A percentile compares a stretch with the other conserved stretches of the same genome.
Evolutionary conservation across 208 protist genomes (phyloP).

Genomic region (Borovskyia barvae): DNA sequence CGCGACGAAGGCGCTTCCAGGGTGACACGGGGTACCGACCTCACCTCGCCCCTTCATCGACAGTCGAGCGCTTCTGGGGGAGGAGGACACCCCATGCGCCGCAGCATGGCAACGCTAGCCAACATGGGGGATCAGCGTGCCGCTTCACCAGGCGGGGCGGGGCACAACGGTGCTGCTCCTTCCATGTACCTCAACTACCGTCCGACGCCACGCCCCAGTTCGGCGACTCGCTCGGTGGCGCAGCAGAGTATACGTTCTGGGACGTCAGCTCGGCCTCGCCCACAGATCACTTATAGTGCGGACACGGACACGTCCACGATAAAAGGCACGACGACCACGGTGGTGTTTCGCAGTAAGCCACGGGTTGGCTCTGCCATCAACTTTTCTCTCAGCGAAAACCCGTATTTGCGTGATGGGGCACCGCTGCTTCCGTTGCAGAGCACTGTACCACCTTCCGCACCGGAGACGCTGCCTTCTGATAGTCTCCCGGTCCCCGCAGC

Average conservation of each 20-base stretch:
- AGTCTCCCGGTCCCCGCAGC: too few relatives aligned
- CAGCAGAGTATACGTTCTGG: constrained; percentile 31
- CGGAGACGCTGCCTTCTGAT: too few relatives aligned
- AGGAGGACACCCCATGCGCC: constrained; percentile 1
- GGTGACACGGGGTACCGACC: too few relatives aligned
- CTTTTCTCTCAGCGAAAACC: neutral
- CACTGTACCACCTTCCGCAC: too few relatives aligned
- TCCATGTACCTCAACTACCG: neutral
- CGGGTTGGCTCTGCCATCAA: neutral
- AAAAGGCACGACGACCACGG: constrained; percentile 65
- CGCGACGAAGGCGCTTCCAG: too few relatives aligned
- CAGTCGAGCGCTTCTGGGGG: neutral
- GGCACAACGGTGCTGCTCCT: neutral
- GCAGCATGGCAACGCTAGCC: neutral
- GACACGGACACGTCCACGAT: constrained; percentile 37
- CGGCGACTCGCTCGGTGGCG: constrained; percentile 28
- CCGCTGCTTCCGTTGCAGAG: constrained; percentile 2
- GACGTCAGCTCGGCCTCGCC: constrained; percentile 44
- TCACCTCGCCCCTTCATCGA: neutral
- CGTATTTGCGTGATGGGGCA: constrained; percentile 5
- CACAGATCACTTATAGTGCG: constrained; percentile 47
- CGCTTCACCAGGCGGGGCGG: neutral
- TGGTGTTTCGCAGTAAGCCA: constrained; percentile 35
- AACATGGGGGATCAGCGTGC: neutral
- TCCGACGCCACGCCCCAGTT: neutral